Evolutionary conservation across 768 basidiomycete species (phyloP), one percentile per base, ranked within the genome.

Genomic region (Epithele typhae): DNA sequence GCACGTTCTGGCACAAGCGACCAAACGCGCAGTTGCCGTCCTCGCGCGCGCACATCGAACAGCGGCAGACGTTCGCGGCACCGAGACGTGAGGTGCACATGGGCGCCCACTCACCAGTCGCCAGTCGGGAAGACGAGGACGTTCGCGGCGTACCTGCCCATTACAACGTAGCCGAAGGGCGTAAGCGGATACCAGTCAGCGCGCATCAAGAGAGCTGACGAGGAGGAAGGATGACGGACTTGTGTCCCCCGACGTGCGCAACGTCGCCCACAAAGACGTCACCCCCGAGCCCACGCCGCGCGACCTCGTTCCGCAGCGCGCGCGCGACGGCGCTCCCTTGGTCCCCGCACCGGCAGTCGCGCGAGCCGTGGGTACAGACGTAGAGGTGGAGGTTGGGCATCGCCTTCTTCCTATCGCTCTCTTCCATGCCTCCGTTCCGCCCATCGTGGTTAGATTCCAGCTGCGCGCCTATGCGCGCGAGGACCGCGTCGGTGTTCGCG

Each of bases 171-270:
- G 17, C 15, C 35, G 27, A 30, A 30, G 27, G 8, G 27, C 14
- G 27, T 14, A 30, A 30, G 27, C 8, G 27, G 27, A 30, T 7
- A 30, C 8, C 7, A 30, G 27, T 7, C 8, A 30, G 27, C 8
- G 27, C 8, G 27, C n/a, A n/a, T n/a, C n/a, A n/a, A n/a, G n/a
- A n/a, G 27, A 30, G 8, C 7, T 7, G 27, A 32, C 23, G 35
- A 34, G 24, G 25, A 10, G 47, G 24, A 24, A 32, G 36, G 24
- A 21, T n/a, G 7, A 72, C 82, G 60, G 58, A 87, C 89, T 87
- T 74, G 65, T 93, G 90, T 21, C 88, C 88, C 1, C 91, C 90
- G 41, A 93, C 81, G 63, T 93, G 90, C 2, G 76, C 84, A 5
- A 84, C 76, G 52, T 88, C 80, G 3, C 78, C 78, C 2, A 91